Evolutionary conservation across 805 yeast species (phyloP).

Genomic region (Jamesozyma jinghongensis): DNA sequence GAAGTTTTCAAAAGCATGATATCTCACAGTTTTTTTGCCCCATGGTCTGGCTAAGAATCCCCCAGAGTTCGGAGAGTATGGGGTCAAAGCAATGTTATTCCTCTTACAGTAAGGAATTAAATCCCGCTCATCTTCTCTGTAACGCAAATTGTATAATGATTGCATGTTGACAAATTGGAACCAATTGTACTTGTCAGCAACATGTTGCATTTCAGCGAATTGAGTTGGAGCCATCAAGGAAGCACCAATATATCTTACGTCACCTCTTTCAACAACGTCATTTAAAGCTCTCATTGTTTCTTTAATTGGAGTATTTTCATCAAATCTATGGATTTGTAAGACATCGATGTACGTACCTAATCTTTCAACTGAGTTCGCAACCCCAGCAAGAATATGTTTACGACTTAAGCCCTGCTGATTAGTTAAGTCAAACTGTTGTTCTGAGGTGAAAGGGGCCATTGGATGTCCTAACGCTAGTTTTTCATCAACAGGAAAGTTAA

Average conservation of each 20-base stretch:
- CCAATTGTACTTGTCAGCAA: constrained; percentile 36
- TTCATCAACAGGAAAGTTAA: constrained; percentile 28
- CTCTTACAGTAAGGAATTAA: constrained; percentile 45
- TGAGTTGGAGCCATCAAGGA: constrained; percentile 50
- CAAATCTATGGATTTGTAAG: constrained; percentile 46
- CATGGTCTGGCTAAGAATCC: constrained; percentile 46
- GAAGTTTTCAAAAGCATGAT: constrained; percentile 29
- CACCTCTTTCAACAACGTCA: constrained; percentile 30
- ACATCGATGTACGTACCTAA: constrained; percentile 42
- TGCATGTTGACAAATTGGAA: constrained; percentile 51
- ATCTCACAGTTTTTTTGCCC: constrained; percentile 9
- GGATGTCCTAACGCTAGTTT: constrained; percentile 17
- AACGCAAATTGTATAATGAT: constrained; percentile 43
- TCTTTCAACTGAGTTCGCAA: constrained; percentile 34
- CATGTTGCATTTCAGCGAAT: constrained; percentile 45
- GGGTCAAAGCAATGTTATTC: constrained; percentile 46
- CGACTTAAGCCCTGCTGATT: constrained; percentile 37
- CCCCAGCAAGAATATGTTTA: constrained; percentile 41
- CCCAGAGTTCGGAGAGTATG: constrained; percentile 52
- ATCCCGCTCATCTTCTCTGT: constrained; percentile 59
- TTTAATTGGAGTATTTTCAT: constrained; percentile 35
- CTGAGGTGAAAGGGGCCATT: no score
- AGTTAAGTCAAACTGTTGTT: constrained; percentile 13
- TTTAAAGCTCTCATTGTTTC: constrained; percentile 48
- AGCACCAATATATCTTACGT: constrained; percentile 36